Base-by-base conservation (phyloP, 306 rosid genomes). In the Cajanus cajan region DNA sequence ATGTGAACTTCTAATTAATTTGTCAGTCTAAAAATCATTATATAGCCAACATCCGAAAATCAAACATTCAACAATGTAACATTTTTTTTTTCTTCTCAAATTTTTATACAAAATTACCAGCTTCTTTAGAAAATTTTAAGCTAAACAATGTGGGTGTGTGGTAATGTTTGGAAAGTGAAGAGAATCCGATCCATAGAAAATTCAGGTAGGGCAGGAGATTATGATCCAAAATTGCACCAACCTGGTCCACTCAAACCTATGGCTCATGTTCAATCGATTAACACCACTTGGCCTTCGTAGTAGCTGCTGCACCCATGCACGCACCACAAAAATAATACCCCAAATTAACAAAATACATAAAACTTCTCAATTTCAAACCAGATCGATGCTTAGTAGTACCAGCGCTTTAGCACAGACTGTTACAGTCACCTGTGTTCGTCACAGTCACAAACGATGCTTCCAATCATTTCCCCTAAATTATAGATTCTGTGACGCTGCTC, bases 321-420 rank as follows among this genome's bases (percentile, higher is more conserved):
- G 8, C 34, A 22, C 73, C 80, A 82, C 39, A 78, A 19, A 72
- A 48, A 31, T 39, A 65, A 55, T 59, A 15, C n/a, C 28, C 50
- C 1, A 37, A 80, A 72, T 50, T 50, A 22, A 16, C 10, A 24
- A 44, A 65, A 44, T 10, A 4, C 4, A 4, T 37, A 67, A 22
- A 15, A 14, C 40, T 39, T 28, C 8, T 33, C 63, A 50, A 45
- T 21, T 51, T 73, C 21, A 71, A 52, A 65, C 37, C 83, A 89
- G 24, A 95, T 28, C 31, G 3, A 28, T 92, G 98, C 88, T 91
- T 78, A 70, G 88, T 84, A 70, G 89, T 84, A 81, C 84, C 87
- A 62, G 86, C 74, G 80, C 76, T 25, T 63, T 79, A 76, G 82
- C 81, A 47, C 80, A 83, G 36, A 44, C 85, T 63, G 85, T 79